A percentile compares a stretch with the other conserved stretches of the same genome.
These are phyloP conservation scores for Pyracantha coccinea DNA, from an alignment of 331 rosid genomes.

Conservation along the genomic window DNA sequence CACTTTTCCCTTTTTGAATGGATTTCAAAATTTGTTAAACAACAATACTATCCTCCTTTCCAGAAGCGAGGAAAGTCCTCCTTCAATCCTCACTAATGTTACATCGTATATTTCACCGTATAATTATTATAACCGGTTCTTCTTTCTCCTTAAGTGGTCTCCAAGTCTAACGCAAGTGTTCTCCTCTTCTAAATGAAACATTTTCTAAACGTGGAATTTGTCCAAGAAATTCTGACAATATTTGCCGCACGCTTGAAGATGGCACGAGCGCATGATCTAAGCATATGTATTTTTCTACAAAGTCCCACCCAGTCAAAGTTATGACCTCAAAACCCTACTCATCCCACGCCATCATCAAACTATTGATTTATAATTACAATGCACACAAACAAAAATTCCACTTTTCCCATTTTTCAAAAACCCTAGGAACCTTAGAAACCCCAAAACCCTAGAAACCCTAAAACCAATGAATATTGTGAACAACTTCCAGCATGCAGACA, in stretches of 20 bases:
- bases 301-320: not conserved
- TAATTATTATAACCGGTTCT: too few species aligned
- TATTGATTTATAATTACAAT: not conserved
- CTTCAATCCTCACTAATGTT: too few species aligned
- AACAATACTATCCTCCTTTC: not conserved
- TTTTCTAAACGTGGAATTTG: not conserved
- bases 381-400: not conserved
- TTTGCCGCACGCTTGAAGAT: conserved; percentile 8
- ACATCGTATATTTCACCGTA: not conserved
- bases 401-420: not conserved
- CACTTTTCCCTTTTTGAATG: not conserved
- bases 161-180: not conserved
- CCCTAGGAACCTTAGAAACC: too few species aligned
- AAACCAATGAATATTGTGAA: not conserved
- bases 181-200: not conserved
- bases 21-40: not conserved
- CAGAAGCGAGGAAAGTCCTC: not conserved
- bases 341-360: conserved; percentile 3
- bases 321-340: not conserved
- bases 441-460: not conserved
- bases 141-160: too few species aligned
- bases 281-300: not conserved
- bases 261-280: not conserved
- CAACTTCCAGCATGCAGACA: not conserved
- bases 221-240: not conserved